phyloP scores from a whole-genome alignment of 176 grass and related monocot species.

The Poa pratensis region DNA sequence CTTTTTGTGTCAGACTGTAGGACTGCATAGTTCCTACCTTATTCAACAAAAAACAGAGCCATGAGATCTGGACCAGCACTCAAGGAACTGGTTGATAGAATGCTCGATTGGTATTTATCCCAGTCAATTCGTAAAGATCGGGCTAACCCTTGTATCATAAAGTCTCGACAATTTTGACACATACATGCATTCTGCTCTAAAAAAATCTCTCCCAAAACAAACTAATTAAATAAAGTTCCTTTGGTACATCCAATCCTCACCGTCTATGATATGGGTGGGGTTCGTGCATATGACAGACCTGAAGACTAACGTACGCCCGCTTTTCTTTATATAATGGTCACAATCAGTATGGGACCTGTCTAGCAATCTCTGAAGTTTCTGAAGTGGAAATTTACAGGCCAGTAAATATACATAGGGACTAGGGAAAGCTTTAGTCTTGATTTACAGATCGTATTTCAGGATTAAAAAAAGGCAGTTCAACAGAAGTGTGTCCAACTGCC shows the following conservation, averaged over 20 bases:
- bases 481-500: neutral
- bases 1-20: neutral
- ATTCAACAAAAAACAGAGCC: constrained; percentile 68
- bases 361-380: constrained; percentile 59
- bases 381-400: constrained; percentile 42
- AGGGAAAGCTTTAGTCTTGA: constrained; percentile 12
- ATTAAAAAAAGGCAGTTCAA: neutral
- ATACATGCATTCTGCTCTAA: neutral
- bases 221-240: neutral
- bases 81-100: constrained; percentile 69
- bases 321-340: constrained; percentile 42
- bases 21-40: too few relatives aligned
- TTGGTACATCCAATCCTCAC: neutral
- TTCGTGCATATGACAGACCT: neutral
- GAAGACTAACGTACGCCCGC: neutral
- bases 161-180: neutral
- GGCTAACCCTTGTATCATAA: neutral
- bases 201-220: neutral
- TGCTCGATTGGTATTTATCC: neutral
- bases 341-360: constrained; percentile 55
- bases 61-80: constrained; percentile 71
- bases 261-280: neutral
- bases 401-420: constrained; percentile 35
- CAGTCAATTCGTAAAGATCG: neutral
- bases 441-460: neutral